A percentile compares a stretch with the other conserved stretches of the same genome.
These are phyloP conservation scores for Stachybotrys echinatus DNA, from an alignment of 2,329 filamentous ascomycete genomes.

Conservation along the genomic window DNA sequence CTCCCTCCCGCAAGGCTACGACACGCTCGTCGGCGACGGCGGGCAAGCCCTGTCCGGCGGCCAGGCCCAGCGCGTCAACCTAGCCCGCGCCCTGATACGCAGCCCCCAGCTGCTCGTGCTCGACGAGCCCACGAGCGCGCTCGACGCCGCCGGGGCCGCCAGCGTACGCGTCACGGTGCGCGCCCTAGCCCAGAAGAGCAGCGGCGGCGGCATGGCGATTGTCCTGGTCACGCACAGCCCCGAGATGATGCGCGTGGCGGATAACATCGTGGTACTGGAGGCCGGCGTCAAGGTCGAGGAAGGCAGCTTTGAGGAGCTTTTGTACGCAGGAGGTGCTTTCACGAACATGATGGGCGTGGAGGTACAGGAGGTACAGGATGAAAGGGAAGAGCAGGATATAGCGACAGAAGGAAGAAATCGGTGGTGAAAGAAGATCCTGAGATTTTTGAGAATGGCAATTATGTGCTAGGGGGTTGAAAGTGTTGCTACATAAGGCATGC, in stretches of 20 bases:
- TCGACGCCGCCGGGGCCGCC: constrained; percentile 66
- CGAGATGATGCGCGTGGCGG: constrained; percentile 82
- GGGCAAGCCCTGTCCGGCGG: constrained; percentile 72
- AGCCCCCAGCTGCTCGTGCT: constrained; percentile 69
- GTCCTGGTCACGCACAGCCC: constrained; percentile 76
- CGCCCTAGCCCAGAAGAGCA: constrained; percentile 32
- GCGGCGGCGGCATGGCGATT: constrained; percentile 52
- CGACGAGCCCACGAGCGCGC: constrained; percentile 80
- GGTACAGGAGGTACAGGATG: background rate
- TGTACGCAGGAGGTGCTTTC: constrained; percentile 38
- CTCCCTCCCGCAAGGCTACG: constrained; percentile 54
- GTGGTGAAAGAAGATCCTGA: background rate
- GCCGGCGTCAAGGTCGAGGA: constrained; percentile 60
- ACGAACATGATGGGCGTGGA: constrained; percentile 34
- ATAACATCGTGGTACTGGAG: constrained; percentile 69
- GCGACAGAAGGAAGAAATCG: constrained; percentile 1
- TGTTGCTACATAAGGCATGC: too few species aligned
- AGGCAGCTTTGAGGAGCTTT: constrained; percentile 61
- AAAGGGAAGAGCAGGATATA: constrained; percentile 6
- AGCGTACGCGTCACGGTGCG: constrained; percentile 59
- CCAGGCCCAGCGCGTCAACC: constrained; percentile 75
- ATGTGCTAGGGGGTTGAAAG: background rate
- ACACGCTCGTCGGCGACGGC: constrained; percentile 71
- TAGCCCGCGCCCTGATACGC: constrained; percentile 72
- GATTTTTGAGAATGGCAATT: background rate